These are phyloP conservation scores for Ramicandelaber brevisporus DNA, from an alignment of 192 early-diverging fungal genomes.

Conservation along the genomic window DNA sequence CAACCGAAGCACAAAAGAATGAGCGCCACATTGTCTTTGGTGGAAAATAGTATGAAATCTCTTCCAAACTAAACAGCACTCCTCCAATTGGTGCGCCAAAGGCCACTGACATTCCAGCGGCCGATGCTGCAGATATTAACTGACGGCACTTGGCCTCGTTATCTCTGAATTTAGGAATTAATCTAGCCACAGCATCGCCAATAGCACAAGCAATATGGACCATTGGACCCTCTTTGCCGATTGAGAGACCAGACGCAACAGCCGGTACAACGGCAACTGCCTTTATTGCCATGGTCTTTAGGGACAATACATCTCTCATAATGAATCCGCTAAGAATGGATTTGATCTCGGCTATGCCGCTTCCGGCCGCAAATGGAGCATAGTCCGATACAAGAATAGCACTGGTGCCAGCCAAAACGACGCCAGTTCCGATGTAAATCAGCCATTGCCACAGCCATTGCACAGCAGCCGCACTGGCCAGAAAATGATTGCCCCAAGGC, in stretches of 20 bases:
- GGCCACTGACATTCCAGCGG: conserved; percentile 90
- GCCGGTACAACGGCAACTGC: conserved; percentile 66
- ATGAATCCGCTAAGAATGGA: conserved; percentile 52
- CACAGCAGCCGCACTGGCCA: conserved; percentile 10
- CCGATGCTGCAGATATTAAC: conserved; percentile 63
- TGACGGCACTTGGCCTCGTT: conserved; percentile 71
- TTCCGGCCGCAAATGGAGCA: conserved; percentile 56
- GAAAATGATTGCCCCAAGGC: conserved; percentile 17
- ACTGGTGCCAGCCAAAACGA: conserved; percentile 41
- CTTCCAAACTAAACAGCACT: conserved; percentile 33
- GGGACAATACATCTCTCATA: conserved; percentile 41
- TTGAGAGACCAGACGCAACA: conserved; percentile 66
- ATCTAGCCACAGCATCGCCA: conserved; percentile 58
- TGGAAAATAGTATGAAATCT: conserved; percentile 49
- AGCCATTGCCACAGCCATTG: conserved; percentile 16
- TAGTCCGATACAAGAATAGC: conserved; percentile 49
- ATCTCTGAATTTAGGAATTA: conserved; percentile 48
- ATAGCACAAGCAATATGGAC: conserved; percentile 90
- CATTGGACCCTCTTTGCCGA: conserved; percentile 93
- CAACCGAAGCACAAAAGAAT: conserved; percentile 81
- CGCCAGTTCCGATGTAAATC: conserved; percentile 8
- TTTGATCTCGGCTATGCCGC: conserved; percentile 63
- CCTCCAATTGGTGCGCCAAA: conserved; percentile 92
- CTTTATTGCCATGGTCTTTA: conserved; percentile 53
- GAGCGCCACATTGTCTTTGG: conserved; percentile 84